phyloP scores from a whole-genome alignment of 2,329 filamentous ascomycete species.

The Aspergillus persii region DNA sequence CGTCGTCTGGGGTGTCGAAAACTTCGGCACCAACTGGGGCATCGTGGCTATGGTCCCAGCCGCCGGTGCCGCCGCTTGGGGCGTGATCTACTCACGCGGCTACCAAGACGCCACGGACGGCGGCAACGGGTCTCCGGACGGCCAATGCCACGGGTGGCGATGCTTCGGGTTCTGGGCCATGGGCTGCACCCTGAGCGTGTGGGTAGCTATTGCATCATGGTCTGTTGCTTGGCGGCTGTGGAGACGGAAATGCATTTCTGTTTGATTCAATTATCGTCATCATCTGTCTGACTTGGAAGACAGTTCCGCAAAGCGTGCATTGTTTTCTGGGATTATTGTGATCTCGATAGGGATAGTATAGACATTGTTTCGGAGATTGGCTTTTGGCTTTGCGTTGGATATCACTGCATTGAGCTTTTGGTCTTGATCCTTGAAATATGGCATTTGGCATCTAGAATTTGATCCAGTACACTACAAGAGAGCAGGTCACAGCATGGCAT shows the following conservation, averaged over 20 bases:
- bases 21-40: slow-evolving; percentile 97
- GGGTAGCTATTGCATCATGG: slow-evolving; percentile 71
- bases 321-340: not conserved
- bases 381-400: too few relatives aligned
- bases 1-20: slow-evolving; percentile 98
- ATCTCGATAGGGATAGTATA: not conserved
- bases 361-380: too few relatives aligned
- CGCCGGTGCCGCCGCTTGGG: slow-evolving; percentile 84
- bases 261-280: slow-evolving; percentile 35
- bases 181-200: slow-evolving; percentile 66
- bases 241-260: slow-evolving; percentile 71
- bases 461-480: too few relatives aligned
- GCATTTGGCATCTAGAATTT: too few relatives aligned
- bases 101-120: slow-evolving; percentile 46
- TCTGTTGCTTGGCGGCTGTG: slow-evolving; percentile 84
- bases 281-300: not conserved
- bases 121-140: slow-evolving; percentile 36
- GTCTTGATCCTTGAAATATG: too few relatives aligned
- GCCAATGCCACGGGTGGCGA: slow-evolving; percentile 73
- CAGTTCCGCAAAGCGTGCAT: not conserved
- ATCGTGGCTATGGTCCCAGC: slow-evolving; percentile 92
- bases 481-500: too few relatives aligned
- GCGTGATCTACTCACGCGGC: slow-evolving; percentile 70
- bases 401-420: too few relatives aligned
- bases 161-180: slow-evolving; percentile 95